phyloP scores from a whole-genome alignment of 202 grass and related monocot species.

The Eragrostis tef region DNA sequence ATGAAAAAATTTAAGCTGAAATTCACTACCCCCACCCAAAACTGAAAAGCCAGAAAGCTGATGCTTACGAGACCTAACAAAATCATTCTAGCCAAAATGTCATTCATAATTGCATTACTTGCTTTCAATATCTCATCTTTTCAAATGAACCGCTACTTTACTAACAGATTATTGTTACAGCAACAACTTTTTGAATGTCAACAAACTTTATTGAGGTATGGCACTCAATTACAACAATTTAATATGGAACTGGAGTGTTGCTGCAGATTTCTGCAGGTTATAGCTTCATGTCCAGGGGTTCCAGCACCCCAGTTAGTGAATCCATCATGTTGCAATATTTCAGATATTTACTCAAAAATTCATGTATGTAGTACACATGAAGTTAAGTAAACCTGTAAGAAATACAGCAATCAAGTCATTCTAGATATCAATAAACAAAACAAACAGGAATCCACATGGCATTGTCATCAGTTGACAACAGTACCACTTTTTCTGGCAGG shows the following conservation, averaged over 20 bases:
- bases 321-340: too few relatives aligned
- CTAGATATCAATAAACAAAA: too few relatives aligned
- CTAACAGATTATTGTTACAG: conserved; percentile 18
- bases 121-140: conserved; percentile 10
- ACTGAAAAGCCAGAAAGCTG: not conserved
- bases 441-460: too few relatives aligned
- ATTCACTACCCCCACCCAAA: not conserved
- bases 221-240: conserved; percentile 18
- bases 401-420: not conserved
- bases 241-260: conserved; percentile 21
- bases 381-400: not conserved
- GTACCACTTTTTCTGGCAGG: too few relatives aligned
- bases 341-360: not conserved
- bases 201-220: not conserved
- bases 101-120: conserved; percentile 22
- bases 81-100: conserved; percentile 19
- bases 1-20: conserved; percentile 13
- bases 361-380: not conserved
- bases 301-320: not conserved
- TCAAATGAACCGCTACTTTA: conserved; percentile 11
- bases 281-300: not conserved
- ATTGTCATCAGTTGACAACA: too few relatives aligned
- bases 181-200: conserved; percentile 1
- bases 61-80: conserved; percentile 13
- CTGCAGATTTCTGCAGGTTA: not conserved